A percentile compares a stretch with the other conserved stretches of the same genome.
phyloP scores from a whole-genome alignment of 2,329 filamentous ascomycete genomes.

The Elsinoe arachidis region DNA sequence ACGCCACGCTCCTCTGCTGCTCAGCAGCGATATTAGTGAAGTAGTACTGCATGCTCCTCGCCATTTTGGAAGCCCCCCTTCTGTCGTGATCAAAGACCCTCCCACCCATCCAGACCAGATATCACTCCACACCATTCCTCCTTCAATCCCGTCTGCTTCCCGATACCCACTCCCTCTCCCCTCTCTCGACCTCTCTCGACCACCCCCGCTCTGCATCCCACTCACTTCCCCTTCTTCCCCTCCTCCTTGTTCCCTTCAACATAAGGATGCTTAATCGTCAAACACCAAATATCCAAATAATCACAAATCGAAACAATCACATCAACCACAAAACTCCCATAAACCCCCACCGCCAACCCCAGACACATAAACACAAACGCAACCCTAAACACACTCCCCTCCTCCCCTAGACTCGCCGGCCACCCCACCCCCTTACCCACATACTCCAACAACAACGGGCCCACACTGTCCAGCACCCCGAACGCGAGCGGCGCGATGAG shows the following conservation, averaged over 20 bases:
- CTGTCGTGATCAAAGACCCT: too few species aligned
- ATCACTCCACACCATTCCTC: not conserved
- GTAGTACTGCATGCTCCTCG: not conserved
- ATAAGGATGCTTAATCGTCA: slow-evolving; percentile 84
- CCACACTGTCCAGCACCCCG: slow-evolving; percentile 72
- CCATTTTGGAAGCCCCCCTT: too few species aligned
- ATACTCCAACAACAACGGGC: slow-evolving; percentile 52
- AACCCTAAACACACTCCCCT: slow-evolving; percentile 64
- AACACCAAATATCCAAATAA: slow-evolving; percentile 95
- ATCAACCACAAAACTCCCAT: slow-evolving; percentile 93
- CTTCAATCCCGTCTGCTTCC: not conserved
- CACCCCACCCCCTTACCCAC: slow-evolving; percentile 47
- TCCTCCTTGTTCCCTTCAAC: slow-evolving; percentile 4
- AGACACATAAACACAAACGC: slow-evolving; percentile 85
- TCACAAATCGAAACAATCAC: slow-evolving; percentile 98
- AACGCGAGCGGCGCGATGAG: slow-evolving; percentile 67
- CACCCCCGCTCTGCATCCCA: not conserved
- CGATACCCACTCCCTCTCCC: not conserved
- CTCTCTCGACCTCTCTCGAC: not conserved
- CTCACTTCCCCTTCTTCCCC: slow-evolving; percentile 9
- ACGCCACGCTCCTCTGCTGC: not conserved
- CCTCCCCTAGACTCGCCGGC: slow-evolving; percentile 61
- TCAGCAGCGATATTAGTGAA: not conserved
- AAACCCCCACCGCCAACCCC: slow-evolving; percentile 78
- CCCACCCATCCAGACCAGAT: too few species aligned